Evolutionary conservation across 768 basidiomycete genomes (phyloP).

Genomic region (Boletus eberwhitei): DNA sequence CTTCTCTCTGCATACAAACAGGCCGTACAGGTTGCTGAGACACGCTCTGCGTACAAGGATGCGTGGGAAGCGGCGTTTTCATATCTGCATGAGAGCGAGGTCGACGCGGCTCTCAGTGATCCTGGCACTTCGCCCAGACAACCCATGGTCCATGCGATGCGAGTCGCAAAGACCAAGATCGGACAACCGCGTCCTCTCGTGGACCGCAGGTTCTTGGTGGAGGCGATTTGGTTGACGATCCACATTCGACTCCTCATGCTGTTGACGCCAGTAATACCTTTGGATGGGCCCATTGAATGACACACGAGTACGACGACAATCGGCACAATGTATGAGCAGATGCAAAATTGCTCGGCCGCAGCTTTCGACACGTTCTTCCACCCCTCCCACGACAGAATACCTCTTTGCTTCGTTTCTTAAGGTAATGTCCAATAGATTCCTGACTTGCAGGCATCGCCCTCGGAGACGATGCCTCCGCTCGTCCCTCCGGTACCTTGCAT

Average conservation of each 20-base stretch:
- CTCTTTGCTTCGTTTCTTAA: constrained; percentile 5
- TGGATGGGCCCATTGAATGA: no score
- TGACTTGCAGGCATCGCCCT: constrained; percentile 7
- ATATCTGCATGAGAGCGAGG: constrained; percentile 47
- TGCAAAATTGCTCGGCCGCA: constrained; percentile 1
- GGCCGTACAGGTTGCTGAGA: constrained; percentile 39
- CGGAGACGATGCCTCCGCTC: constrained; percentile 59
- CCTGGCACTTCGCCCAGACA: constrained; percentile 36
- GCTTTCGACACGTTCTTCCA: not conserved
- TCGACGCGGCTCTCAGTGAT: constrained; percentile 32
- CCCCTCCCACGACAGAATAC: not conserved
- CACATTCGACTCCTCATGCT: constrained; percentile 51
- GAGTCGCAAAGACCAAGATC: constrained; percentile 47
- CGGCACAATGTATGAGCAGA: not conserved
- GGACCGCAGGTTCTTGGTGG: constrained; percentile 57
- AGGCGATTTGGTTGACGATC: constrained; percentile 56
- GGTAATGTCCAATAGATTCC: not conserved
- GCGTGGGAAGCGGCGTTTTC: constrained; percentile 64
- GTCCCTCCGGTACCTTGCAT: constrained; percentile 50
- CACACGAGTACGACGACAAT: constrained; percentile 20
- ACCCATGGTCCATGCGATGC: constrained; percentile 50
- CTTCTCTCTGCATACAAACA: constrained; percentile 40
- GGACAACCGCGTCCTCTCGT: constrained; percentile 58
- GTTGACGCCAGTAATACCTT: no score
- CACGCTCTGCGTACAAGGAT: constrained; percentile 50